These are phyloP conservation scores for Ophiostoma quercus DNA, from an alignment of 2,329 filamentous ascomycete genomes.

Conservation along the genomic window DNA sequence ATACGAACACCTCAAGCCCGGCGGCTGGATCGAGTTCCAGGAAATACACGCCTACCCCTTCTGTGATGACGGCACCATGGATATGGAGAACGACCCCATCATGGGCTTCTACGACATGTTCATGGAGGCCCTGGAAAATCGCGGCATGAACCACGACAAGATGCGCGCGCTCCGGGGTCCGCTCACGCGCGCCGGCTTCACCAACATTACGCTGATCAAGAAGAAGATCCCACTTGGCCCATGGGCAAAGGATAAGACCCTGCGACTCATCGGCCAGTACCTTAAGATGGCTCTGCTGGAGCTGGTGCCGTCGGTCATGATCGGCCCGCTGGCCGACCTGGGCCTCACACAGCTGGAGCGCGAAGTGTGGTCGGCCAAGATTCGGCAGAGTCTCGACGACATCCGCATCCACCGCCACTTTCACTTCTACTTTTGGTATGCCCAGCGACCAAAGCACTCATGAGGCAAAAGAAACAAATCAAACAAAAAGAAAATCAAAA, in stretches of 20 bases:
- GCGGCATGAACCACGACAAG: slow-evolving; percentile 33
- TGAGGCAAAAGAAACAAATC: background rate
- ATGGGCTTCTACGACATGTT: slow-evolving; percentile 32
- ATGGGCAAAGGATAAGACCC: slow-evolving; percentile 40
- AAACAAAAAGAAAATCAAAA: background rate
- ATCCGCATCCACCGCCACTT: slow-evolving; percentile 38
- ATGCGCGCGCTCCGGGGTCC: background rate
- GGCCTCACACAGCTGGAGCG: slow-evolving; percentile 34
- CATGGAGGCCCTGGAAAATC: slow-evolving; percentile 35
- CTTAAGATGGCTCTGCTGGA: slow-evolving; percentile 38
- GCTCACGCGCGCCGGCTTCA: slow-evolving; percentile 38
- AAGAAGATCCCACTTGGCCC: slow-evolving; percentile 44
- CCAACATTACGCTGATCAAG: slow-evolving; percentile 37
- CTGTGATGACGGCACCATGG: slow-evolving; percentile 39
- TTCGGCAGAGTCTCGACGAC: slow-evolving; percentile 36
- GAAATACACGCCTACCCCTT: slow-evolving; percentile 40
- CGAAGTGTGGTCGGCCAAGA: slow-evolving; percentile 30
- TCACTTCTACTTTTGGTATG: slow-evolving; percentile 38
- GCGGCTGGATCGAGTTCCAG: slow-evolving; percentile 47
- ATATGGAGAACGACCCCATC: slow-evolving; percentile 41
- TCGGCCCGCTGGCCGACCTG: slow-evolving; percentile 40
- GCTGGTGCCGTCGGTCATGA: slow-evolving; percentile 35
- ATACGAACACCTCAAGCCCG: slow-evolving; percentile 38
- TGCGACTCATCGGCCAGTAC: slow-evolving; percentile 40
- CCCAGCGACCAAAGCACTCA: slow-evolving; percentile 34